Base-by-base conservation (phyloP, 2,329 filamentous ascomycete species). In the Torrubiella hemipterigena region DNA sequence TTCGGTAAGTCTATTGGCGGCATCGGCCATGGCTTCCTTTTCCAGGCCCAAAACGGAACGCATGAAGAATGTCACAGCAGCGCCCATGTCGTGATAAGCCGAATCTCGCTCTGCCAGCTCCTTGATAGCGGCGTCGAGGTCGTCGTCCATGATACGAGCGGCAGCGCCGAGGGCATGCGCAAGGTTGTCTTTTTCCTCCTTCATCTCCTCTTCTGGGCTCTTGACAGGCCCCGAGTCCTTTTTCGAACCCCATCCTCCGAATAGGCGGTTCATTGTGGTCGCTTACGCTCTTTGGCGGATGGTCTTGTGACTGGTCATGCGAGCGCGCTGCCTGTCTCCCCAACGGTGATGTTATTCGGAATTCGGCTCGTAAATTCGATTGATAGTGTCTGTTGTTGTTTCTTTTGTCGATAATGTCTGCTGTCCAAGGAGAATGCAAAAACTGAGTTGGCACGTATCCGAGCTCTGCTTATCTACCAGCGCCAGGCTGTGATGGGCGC, bases 21-120 rank as follows among this genome's bases (percentile, higher is more conserved):
- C 85, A 61, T 93, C 77, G 34, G 74, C 75, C 80, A 96, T 91
- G 42, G 93, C 69, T 4, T 91, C 77, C 54, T 93, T 87, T 56
- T 96, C 91, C 46, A 94, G 91, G 3, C 87, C 87, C 2, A 96
- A 61, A 3, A 91, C 79, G 13, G 87, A 86, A 43, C 77, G 70
- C 55, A 96, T 77, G 51, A 96, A 96, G 27, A 74, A 75, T 14
- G 86, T 77, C 20, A 94, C 77, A 31, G 84, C 81, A 42, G 78
- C 67, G 18, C 86, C 87, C 20, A 96, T 67, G 61, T 81, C 64
- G 56, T 98, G 91, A 50, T 93, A 96, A n/a, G 83, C 73, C 6
- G 87, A 94, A 42, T 71, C 69, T 27, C 81, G 78, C 42, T 78
- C 70, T 30, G 70, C 69, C 21, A 94, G 65, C 25, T 75, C 73